phyloP scores from a whole-genome alignment of 768 basidiomycete genomes.

The Suillus placidus region DNA sequence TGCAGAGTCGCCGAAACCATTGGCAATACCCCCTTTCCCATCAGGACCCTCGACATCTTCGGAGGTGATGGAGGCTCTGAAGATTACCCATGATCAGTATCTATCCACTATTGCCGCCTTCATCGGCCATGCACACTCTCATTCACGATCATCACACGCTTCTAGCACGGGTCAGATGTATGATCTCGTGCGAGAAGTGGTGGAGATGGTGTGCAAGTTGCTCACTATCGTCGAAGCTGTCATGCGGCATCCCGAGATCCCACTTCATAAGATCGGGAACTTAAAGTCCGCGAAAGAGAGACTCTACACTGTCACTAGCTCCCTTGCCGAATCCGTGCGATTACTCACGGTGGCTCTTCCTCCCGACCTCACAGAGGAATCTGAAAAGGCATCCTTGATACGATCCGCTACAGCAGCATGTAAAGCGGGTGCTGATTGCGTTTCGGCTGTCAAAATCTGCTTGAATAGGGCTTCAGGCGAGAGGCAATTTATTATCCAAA shows the following conservation, averaged over 20 bases:
- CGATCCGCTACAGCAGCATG: conserved; percentile 87
- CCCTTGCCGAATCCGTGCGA: conserved; percentile 87
- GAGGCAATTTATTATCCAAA: conserved; percentile 64
- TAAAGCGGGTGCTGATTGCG: conserved; percentile 87
- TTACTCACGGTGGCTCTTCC: conserved; percentile 60
- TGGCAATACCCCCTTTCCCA: conserved; percentile 61
- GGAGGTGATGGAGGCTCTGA: conserved; percentile 75
- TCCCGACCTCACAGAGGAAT: conserved; percentile 67
- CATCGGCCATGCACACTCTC: conserved; percentile 95
- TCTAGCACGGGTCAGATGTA: conserved; percentile 93
- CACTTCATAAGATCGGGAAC: conserved; percentile 59
- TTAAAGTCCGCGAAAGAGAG: conserved; percentile 76
- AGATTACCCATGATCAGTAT: conserved; percentile 86
- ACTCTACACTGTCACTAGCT: conserved; percentile 81
- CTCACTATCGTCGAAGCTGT: conserved; percentile 92
- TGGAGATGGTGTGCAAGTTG: conserved; percentile 90
- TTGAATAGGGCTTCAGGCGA: conserved; percentile 65
- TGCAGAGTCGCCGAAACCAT: conserved; percentile 50
- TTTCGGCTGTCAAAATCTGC: conserved; percentile 82
- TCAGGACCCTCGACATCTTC: conserved; percentile 68
- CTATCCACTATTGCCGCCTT: conserved; percentile 95
- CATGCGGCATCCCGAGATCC: conserved; percentile 72
- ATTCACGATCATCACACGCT: conserved; percentile 87
- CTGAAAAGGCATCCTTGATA: conserved; percentile 76
- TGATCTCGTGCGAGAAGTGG: conserved; percentile 92